Evolutionary conservation across 805 yeast species (phyloP), one percentile per base, ranked within the genome.

Genomic region (Sugiyamaella chiloensis): DNA sequence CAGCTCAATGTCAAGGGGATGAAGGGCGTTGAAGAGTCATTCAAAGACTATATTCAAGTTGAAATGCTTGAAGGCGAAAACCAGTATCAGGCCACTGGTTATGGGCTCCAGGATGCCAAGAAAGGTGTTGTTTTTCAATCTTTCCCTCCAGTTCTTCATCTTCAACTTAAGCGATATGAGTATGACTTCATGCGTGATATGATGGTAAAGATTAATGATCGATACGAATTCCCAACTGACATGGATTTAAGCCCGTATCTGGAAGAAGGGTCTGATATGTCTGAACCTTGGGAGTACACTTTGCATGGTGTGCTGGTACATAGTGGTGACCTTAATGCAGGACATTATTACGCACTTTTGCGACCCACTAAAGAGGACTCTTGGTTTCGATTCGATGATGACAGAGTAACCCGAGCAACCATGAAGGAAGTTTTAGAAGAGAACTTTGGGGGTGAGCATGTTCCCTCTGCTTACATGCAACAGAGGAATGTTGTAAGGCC

Each of bases 361-460:
- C 89, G 83, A 64, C 98, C 98, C 1, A 75, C 75, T 21, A 69
- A 75, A 2, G 72, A 76, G 17, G 83, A 80, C 44, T 68, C 76
- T 34, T 93, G 99, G 99, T 83, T 78, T 63, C 75, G 91, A 60
- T 93, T 91, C 70, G 99, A 93, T 64, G 99, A 93, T 66, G 99
- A 93, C 60, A 79, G 83, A 51, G 99, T 93, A 24, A 86, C 95
- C 76, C 79, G 81, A 57, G 97, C 86, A 1, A 86, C 96, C 0
- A 75, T 79, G 30, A 75, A 75, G 47, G 96, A 91, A 59, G 99
- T 89, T 0, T 85, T 90, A 60, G 90, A 89, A 30, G 96, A 87
- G 46, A 93, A 91, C 63, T 93, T 81, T 68, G 99, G 99, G 3
- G 87, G 87, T 16, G 82, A 82, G 47, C 77, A 76, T 48, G 54